Percentiles rank a stretch among this genome's conserved stretches.
These are phyloP conservation scores for Mucor irregularis DNA, from an alignment of 371 early-diverging fungal species.

Conservation along the genomic window DNA sequence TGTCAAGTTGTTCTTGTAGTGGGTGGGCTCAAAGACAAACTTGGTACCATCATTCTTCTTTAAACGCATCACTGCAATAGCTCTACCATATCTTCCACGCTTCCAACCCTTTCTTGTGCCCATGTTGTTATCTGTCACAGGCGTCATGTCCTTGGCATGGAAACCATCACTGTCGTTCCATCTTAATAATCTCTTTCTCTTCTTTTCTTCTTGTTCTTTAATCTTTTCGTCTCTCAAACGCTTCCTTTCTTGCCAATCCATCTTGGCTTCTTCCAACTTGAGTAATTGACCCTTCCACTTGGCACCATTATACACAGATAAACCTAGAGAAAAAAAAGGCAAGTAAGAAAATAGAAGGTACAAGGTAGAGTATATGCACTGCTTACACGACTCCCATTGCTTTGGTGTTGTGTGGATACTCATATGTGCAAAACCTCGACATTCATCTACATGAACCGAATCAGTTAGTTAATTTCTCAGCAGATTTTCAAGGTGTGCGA, in stretches of 20 bases:
- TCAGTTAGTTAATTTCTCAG: not conserved
- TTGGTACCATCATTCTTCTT: slow-evolving; percentile 52
- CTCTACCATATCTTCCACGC: slow-evolving; percentile 75
- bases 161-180: slow-evolving; percentile 39
- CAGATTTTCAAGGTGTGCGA: no score
- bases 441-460: slow-evolving; percentile 29
- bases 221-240: slow-evolving; percentile 30
- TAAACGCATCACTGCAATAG: slow-evolving; percentile 71
- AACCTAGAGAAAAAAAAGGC: slow-evolving; percentile 38
- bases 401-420: slow-evolving; percentile 65
- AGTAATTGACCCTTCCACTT: slow-evolving; percentile 85
- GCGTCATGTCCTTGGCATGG: slow-evolving; percentile 66
- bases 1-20: slow-evolving; percentile 70
- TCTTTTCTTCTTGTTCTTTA: slow-evolving; percentile 27
- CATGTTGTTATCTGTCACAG: slow-evolving; percentile 72
- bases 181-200: slow-evolving; percentile 28
- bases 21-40: slow-evolving; percentile 72
- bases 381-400: slow-evolving; percentile 66
- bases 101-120: slow-evolving; percentile 72
- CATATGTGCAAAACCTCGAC: slow-evolving; percentile 78
- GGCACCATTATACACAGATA: slow-evolving; percentile 72
- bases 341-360: no score
- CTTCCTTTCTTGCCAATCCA: slow-evolving; percentile 61
- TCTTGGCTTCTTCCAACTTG: slow-evolving; percentile 79
- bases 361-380: not conserved